phyloP scores from a whole-genome alignment of 495 filamentous ascomycete species.

The Talaromyces stipitatus region DNA sequence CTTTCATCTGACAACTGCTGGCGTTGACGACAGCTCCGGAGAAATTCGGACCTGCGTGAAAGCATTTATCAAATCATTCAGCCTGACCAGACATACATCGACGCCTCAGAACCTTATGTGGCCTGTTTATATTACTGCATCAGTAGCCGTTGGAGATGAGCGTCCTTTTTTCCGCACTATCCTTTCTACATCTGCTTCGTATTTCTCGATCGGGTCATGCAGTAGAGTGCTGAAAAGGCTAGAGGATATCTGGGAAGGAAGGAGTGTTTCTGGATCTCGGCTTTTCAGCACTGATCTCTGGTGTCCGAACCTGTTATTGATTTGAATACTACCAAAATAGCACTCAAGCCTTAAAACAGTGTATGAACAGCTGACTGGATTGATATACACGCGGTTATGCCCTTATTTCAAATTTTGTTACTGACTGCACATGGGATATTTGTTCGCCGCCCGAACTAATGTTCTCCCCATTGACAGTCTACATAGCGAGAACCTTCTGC shows the following conservation, averaged over 20 bases:
- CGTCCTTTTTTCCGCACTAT: not conserved
- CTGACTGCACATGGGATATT: no score
- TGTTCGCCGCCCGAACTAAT: no score
- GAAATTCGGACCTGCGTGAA: not conserved
- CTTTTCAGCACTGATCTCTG: not conserved
- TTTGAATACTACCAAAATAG: not conserved
- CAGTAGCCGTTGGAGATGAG: not conserved
- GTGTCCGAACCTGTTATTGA: not conserved
- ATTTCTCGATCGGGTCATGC: not conserved
- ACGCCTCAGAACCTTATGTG: not conserved
- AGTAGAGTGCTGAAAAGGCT: not conserved
- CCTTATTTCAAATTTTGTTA: no score
- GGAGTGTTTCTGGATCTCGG: not conserved
- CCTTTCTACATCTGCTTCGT: not conserved
- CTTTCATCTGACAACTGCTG: not conserved
- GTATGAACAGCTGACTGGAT: no score
- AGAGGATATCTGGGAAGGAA: not conserved
- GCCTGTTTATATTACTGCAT: not conserved
- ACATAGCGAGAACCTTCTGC: not conserved
- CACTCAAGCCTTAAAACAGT: no score
- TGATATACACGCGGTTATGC: no score
- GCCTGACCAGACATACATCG: not conserved
- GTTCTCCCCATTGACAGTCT: not conserved
- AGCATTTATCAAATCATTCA: not conserved
- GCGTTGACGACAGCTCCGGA: not conserved